Evolutionary conservation across 2,329 filamentous ascomycete genomes (phyloP).

Genomic region (Paraphaeosphaeria minitans): DNA sequence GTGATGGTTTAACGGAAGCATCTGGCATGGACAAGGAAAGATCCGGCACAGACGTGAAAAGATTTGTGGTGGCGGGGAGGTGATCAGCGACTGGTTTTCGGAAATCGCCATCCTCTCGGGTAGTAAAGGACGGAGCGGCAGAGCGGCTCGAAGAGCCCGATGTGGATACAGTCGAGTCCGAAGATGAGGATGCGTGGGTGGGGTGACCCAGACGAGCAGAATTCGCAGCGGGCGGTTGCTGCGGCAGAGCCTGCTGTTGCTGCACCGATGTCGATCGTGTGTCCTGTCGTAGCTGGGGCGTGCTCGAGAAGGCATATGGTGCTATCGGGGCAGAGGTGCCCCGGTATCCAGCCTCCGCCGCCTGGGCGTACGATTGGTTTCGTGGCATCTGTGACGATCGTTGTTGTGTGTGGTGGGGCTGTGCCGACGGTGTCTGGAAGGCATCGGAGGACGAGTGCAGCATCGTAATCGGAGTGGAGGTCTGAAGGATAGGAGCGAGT

Average conservation of each 20-base stretch:
- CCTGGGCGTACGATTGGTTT: constrained; percentile 49
- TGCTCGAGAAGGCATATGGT: constrained; percentile 57
- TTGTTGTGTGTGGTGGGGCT: constrained; percentile 45
- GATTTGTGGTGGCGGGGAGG: constrained; percentile 55
- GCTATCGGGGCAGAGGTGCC: constrained; percentile 53
- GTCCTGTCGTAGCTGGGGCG: constrained; percentile 62
- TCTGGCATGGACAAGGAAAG: constrained; percentile 61
- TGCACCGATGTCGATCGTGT: constrained; percentile 61
- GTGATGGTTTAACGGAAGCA: constrained; percentile 68
- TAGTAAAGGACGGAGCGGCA: constrained; percentile 37
- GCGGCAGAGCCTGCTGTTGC: constrained; percentile 48
- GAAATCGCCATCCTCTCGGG: constrained; percentile 57
- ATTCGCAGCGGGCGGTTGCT: constrained; percentile 29
- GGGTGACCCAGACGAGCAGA: constrained; percentile 42
- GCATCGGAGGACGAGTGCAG: constrained; percentile 56
- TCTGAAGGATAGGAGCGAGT: constrained; percentile 55
- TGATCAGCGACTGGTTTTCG: constrained; percentile 40
- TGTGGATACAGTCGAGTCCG: constrained; percentile 53
- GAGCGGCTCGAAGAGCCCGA: constrained; percentile 58
- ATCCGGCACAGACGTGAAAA: constrained; percentile 59
- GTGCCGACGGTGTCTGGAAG: constrained; percentile 49
- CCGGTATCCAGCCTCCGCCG: constrained; percentile 48
- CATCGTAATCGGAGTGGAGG: constrained; percentile 56
- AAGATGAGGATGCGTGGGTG: constrained; percentile 48
- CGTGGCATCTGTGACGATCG: constrained; percentile 50